A percentile compares a stretch with the other conserved stretches of the same genome.
These are phyloP conservation scores for Sergeia podlipaevii DNA, from an alignment of 208 protist genomes.

Conservation along the genomic window DNA sequence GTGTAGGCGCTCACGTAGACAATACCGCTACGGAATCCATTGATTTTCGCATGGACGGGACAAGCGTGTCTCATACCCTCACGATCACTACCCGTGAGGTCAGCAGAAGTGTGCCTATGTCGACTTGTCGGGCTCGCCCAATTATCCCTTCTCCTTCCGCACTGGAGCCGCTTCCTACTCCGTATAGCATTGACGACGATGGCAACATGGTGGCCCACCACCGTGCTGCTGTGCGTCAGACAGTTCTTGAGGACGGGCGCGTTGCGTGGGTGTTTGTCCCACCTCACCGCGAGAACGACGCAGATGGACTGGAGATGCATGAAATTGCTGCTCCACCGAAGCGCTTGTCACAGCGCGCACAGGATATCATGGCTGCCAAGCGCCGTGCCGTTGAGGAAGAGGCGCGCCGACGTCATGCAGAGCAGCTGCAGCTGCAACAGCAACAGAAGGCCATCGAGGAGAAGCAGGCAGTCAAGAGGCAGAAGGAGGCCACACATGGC, in stretches of 20 bases:
- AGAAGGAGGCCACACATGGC: conserved; percentile 12
- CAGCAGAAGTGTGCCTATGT: background rate
- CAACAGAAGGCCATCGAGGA: background rate
- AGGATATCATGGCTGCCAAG: conserved; percentile 49
- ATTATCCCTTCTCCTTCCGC: conserved; percentile 38
- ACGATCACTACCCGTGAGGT: no score
- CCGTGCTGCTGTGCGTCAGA: conserved; percentile 34
- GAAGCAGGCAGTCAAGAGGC: no score
- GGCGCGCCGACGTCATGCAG: conserved; percentile 27
- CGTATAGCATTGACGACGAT: conserved; percentile 30
- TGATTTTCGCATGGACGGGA: no score
- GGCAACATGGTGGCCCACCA: conserved; percentile 26
- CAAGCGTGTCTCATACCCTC: no score
- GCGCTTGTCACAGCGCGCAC: conserved; percentile 55
- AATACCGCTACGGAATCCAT: no score
- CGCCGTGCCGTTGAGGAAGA: conserved; percentile 29
- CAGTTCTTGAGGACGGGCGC: conserved; percentile 39
- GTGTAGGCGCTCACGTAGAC: no score
- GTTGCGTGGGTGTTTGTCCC: conserved; percentile 53
- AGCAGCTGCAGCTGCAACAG: no score
- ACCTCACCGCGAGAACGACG: conserved; percentile 20
- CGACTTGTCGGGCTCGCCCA: conserved; percentile 19
- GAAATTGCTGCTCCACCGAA: conserved; percentile 51
- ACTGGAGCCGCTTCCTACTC: conserved; percentile 29
- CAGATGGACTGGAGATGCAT: conserved; percentile 10